Conservation (phyloP, 139 green algal genomes). For the Pleodorina starrii region DNA sequence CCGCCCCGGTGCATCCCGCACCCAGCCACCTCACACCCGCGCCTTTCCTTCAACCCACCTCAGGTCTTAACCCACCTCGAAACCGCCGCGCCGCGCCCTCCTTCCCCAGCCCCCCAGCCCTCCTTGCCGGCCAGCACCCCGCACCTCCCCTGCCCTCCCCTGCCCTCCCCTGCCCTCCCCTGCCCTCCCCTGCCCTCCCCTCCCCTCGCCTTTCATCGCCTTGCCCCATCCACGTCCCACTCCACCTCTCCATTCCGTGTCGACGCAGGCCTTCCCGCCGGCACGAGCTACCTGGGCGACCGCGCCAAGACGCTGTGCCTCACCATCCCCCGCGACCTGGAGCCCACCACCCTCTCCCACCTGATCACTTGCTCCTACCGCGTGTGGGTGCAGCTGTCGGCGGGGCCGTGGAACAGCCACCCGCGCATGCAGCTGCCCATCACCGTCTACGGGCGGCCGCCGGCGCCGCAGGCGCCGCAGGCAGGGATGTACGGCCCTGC, state of each 20-base stretch:
- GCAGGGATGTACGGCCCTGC: background rate
- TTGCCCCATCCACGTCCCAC: background rate
- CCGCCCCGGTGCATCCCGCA: too few species aligned
- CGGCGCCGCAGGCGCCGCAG: background rate
- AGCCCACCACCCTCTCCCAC: background rate
- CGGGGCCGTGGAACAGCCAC: background rate
- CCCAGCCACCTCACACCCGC: too few species aligned
- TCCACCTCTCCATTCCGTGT: background rate
- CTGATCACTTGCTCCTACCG: conserved; percentile 7
- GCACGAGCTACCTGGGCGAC: background rate
- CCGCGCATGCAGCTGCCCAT: background rate
- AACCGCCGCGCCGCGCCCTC: too few species aligned
- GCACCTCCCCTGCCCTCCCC: background rate
- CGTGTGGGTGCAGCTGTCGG: background rate
- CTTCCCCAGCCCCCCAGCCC: background rate
- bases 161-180: too few species aligned
- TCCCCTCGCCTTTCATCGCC: too few species aligned
- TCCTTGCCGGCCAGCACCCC: background rate
- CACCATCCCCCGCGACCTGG: background rate
- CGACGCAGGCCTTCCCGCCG: background rate
- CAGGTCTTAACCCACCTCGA: too few species aligned
- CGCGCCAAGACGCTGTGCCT: background rate
- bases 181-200: too few species aligned
- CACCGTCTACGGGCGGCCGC: background rate
- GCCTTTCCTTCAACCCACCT: too few species aligned